Conservation (phyloP, 257 asterid species). For the Nicotiana tabacum region DNA sequence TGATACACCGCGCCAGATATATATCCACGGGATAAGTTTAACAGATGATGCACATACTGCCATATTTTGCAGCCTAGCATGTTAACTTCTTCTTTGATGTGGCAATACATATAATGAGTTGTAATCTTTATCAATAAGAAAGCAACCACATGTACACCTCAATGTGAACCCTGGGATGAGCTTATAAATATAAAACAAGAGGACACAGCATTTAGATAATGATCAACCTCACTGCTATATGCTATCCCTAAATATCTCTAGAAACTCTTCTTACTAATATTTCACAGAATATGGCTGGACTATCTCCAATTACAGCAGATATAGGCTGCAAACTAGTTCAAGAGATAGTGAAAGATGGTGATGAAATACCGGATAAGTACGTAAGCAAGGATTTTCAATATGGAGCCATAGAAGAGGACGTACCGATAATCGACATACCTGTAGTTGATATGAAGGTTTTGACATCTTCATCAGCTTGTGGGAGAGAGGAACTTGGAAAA, state of each 20-base stretch:
- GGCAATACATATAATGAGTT: background rate
- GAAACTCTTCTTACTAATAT: background rate
- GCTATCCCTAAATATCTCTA: background rate
- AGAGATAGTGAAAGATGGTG: conserved; percentile 34
- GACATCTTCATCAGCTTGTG: conserved; percentile 16
- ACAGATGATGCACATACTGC: background rate
- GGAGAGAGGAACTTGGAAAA: conserved; percentile 31
- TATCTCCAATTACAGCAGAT: conserved; percentile 9
- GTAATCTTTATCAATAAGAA: background rate
- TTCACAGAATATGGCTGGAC: conserved; percentile 18
- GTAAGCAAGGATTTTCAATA: conserved; percentile 21
- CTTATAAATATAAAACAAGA: conserved; percentile 1
- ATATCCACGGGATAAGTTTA: background rate
- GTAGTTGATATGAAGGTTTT: conserved; percentile 33
- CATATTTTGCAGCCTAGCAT: background rate
- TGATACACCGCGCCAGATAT: background rate
- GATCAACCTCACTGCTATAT: background rate
- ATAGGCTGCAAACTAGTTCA: conserved; percentile 27
- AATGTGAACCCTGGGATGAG: background rate
- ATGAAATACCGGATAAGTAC: conserved; percentile 42
- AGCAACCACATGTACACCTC: background rate
- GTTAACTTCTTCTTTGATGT: background rate
- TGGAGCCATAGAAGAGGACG: conserved; percentile 24
- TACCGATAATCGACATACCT: conserved; percentile 34
- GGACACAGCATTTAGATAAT: background rate